Percentiles rank a stretch among this genome's conserved stretches.
Conservation (phyloP, 1,139 yeast genomes). For the Meyerozyma smithsonii region DNA sequence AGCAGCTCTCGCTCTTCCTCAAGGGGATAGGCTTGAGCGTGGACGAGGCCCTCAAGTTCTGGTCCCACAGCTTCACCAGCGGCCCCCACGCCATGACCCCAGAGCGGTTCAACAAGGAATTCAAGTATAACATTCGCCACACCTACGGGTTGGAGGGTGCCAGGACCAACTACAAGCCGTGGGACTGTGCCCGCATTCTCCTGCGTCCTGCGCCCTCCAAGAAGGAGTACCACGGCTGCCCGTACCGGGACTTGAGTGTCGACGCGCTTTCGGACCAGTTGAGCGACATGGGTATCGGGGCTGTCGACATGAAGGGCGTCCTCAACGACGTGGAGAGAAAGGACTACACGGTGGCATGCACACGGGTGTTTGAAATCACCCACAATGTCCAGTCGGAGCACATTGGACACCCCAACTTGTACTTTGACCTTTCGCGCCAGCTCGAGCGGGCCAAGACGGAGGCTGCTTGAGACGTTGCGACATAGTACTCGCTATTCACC, state of each 20-base stretch:
- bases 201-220: constrained; percentile 68
- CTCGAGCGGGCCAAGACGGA: constrained; percentile 21
- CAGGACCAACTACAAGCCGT: constrained; percentile 77
- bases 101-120: constrained; percentile 83
- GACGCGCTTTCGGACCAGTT: constrained; percentile 58
- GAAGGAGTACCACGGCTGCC: constrained; percentile 87
- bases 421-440: constrained; percentile 70
- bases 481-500: not conserved
- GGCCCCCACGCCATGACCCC: constrained; percentile 46
- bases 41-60: constrained; percentile 84
- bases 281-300: constrained; percentile 67
- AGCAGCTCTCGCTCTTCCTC: constrained; percentile 76
- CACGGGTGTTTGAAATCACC: constrained; percentile 81
- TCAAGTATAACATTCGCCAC: constrained; percentile 82
- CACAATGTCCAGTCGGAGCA: constrained; percentile 56
- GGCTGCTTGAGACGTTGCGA: too few relatives aligned
- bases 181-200: constrained; percentile 77
- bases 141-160: constrained; percentile 90
- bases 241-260: constrained; percentile 69
- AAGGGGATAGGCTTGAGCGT: constrained; percentile 85
- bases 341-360: constrained; percentile 82
- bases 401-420: constrained; percentile 82
- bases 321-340: constrained; percentile 60
- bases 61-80: constrained; percentile 70
- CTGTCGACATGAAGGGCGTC: constrained; percentile 56